Conservation (phyloP, 441 rosid genomes). For the Croton setiger region DNA sequence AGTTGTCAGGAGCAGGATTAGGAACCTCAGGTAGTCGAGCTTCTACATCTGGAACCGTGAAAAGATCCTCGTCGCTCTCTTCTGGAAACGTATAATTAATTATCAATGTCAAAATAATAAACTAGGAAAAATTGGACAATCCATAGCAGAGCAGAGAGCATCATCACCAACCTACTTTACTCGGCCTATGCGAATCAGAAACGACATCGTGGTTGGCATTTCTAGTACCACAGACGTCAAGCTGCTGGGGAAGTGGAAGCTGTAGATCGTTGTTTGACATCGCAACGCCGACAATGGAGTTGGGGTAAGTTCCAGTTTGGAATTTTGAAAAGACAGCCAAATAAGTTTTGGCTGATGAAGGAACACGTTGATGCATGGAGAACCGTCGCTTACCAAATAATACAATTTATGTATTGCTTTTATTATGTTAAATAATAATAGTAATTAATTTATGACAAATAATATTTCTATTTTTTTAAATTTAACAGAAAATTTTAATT, state of each 20-base stretch:
- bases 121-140: background rate
- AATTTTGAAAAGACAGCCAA: background rate
- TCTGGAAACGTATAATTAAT: conserved; percentile 26
- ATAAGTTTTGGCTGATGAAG: conserved; percentile 26
- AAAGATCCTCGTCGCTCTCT: conserved; percentile 68
- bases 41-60: conserved; percentile 68
- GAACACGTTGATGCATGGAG: conserved; percentile 46
- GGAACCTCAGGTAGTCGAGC: conserved; percentile 19
- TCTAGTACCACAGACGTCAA: background rate
- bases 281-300: background rate
- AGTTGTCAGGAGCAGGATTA: background rate
- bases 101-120: background rate
- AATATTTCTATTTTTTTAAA: no score
- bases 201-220: background rate
- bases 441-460: no score
- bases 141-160: background rate
- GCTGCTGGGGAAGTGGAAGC: background rate
- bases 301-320: background rate
- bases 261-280: background rate
- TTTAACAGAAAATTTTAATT: no score
- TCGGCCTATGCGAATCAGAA: conserved; percentile 21
- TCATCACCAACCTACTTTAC: conserved; percentile 37
- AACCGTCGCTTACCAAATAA: conserved; percentile 20
- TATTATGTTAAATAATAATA: no score
- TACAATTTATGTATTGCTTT: no score